Evolutionary conservation across 371 early-diverging fungal species (phyloP).

Genomic region (Umbelopsis sp.): DNA sequence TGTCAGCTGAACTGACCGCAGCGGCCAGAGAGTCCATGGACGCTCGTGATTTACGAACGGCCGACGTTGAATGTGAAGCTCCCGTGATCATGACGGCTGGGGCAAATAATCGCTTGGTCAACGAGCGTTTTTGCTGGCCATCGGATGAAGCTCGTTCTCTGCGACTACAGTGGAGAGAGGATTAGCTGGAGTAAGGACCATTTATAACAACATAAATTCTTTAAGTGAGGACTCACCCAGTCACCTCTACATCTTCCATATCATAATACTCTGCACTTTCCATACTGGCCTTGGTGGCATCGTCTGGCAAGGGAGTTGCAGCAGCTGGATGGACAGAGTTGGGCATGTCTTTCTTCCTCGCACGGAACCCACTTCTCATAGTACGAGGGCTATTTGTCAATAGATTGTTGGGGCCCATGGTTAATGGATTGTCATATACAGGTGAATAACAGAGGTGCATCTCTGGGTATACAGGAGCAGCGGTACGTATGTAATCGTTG

Average conservation of each 20-base stretch:
- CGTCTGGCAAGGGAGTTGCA: slow-evolving; percentile 1
- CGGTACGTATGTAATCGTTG: slow-evolving; percentile 78
- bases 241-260: slow-evolving; percentile 11
- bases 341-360: slow-evolving; percentile 25
- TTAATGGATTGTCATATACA: slow-evolving; percentile 37
- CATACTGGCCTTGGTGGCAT: slow-evolving; percentile 36
- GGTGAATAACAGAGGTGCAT: slow-evolving; percentile 75
- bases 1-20: not conserved
- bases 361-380: slow-evolving; percentile 28
- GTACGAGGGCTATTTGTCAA: slow-evolving; percentile 31
- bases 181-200: not conserved
- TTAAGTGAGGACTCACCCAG: slow-evolving; percentile 6
- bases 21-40: not conserved
- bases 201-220: not conserved
- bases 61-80: not conserved
- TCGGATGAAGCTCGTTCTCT: not conserved
- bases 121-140: not conserved
- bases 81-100: slow-evolving; percentile 5
- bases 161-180: not conserved
- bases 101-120: not conserved
- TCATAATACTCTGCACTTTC: slow-evolving; percentile 19
- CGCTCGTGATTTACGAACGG: not conserved
- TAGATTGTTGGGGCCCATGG: slow-evolving; percentile 17
- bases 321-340: slow-evolving; percentile 11
- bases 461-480: slow-evolving; percentile 73